Evolutionary conservation across 1,284 basidiomycete genomes (phyloP).

Genomic region (Laetiporus sulphureus): DNA sequence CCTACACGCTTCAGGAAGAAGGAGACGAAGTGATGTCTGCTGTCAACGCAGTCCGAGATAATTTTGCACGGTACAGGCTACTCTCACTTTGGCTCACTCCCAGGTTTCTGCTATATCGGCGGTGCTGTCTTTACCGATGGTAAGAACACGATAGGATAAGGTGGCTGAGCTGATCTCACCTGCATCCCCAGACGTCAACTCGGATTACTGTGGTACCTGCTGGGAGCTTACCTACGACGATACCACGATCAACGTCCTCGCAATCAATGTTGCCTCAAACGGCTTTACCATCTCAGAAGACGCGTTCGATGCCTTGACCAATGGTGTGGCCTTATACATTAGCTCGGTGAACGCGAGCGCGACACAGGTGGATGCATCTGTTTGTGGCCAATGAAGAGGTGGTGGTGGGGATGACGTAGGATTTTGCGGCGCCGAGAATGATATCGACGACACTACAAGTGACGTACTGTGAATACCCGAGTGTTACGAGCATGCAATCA

Average conservation of each 20-base stretch:
- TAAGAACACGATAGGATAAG: background rate
- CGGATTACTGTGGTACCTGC: background rate
- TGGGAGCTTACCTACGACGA: background rate
- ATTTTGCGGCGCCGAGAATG: too few species aligned
- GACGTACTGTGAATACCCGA: too few species aligned
- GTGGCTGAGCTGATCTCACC: background rate
- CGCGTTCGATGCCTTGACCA: background rate
- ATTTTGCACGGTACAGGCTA: slow-evolving; percentile 40
- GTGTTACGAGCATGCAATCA: too few species aligned
- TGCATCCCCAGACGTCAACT: background rate
- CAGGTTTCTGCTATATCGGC: slow-evolving; percentile 41
- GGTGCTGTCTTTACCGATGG: slow-evolving; percentile 36
- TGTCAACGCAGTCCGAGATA: too few species aligned
- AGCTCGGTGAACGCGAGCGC: background rate
- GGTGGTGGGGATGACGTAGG: too few species aligned
- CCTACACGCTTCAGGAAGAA: too few species aligned
- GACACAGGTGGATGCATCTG: background rate
- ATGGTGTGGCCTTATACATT: background rate
- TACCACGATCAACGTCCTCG: background rate
- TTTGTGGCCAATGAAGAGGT: background rate
- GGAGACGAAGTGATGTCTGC: too few species aligned
- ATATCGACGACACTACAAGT: too few species aligned
- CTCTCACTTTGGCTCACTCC: slow-evolving; percentile 40
- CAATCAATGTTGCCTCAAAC: background rate
- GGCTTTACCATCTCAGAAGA: background rate